Percentiles rank a stretch among this genome's conserved stretches.
Evolutionary conservation across 1,284 basidiomycete genomes (phyloP).

Genomic region (Lignosus rhinocerotis): DNA sequence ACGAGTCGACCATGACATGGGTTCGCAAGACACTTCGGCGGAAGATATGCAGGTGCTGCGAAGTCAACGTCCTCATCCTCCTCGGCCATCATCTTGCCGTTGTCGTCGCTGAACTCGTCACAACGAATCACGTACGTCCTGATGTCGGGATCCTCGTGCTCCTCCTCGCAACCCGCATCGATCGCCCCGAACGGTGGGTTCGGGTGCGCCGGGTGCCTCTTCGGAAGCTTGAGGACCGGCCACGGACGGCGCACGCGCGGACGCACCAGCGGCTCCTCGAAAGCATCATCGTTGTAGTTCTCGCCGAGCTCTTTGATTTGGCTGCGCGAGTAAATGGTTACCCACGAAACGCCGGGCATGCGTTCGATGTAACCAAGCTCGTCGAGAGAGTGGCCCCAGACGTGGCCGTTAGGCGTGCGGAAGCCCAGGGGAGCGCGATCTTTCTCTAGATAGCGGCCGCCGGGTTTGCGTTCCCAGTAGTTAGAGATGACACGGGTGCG

Average conservation of each 20-base stretch:
- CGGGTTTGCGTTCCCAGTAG: slow-evolving; percentile 28
- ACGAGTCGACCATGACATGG: background rate
- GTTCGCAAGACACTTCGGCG: background rate
- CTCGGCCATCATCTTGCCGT: background rate
- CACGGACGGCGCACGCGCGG: slow-evolving; percentile 27
- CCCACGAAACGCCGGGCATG: slow-evolving; percentile 25
- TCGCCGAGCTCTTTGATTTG: slow-evolving; percentile 37
- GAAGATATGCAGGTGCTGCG: background rate
- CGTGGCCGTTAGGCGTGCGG: slow-evolving; percentile 32
- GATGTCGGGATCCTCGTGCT: slow-evolving; percentile 8
- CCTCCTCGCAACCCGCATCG: slow-evolving; percentile 12
- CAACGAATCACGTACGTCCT: slow-evolving; percentile 11
- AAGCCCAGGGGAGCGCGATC: slow-evolving; percentile 28
- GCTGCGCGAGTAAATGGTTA: slow-evolving; percentile 36
- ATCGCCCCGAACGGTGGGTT: slow-evolving; percentile 12
- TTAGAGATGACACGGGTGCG: slow-evolving; percentile 13
- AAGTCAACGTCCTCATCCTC: background rate
- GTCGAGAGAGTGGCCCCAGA: slow-evolving; percentile 35
- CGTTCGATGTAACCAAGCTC: slow-evolving; percentile 35
- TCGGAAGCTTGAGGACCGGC: slow-evolving; percentile 27
- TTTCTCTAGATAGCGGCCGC: slow-evolving; percentile 28
- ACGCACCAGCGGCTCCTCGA: slow-evolving; percentile 21
- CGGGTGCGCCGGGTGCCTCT: background rate
- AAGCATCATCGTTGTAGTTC: slow-evolving; percentile 25
- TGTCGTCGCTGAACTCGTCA: slow-evolving; percentile 8